Base-by-base conservation (phyloP, 2,329 filamentous ascomycete genomes). In the Alternaria alternata region DNA sequence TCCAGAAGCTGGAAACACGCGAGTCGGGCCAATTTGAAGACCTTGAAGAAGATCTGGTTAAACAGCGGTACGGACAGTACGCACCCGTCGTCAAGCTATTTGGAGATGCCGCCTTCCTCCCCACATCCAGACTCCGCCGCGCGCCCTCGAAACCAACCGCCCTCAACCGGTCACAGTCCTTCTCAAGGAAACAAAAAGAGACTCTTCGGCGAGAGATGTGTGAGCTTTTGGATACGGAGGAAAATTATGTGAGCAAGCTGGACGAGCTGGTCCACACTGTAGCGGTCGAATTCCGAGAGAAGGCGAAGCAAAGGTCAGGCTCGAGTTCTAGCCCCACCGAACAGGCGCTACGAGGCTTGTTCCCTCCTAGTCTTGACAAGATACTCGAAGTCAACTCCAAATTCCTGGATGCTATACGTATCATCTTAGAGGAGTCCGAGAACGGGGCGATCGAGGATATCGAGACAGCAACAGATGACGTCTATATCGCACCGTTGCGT, bases 161-260 rank as follows among this genome's bases (percentile, higher is more conserved):
- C 38, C 81, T 95, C 48, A 95, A 92, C 75, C 86, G 91, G 66
- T 91, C 87, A 69, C 91, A 89, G 69, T 87, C 89, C 0, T 96
- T 97, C 71, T 86, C 89, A 36, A 89, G 88, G 68, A 88, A 91
- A 57, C 92, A 97, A 73, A 96, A 96, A 74, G 86, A 93, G 67
- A 91, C 91, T 53, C 82, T 97, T 67, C 88, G 94, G 41, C 90
- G 94, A 78, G 94, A 97, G 77, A 89, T 99, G 84, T 89, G 88
- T 60, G 95, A 99, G 77, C 81, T 98, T 61, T 87, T 97, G 34
- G 92, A 96, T 71, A 99, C 95, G 0, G 95, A 99, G 77, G 93
- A 95, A 75, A 90, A 92, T 77, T 99, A 98, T 78, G 93, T 99
- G 42, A 85, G 87, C 70, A 97, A 98, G 78, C 81, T 99, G 57